Conservation (phyloP, 345 rosid genomes). For the Gossypioides kirkii region DNA sequence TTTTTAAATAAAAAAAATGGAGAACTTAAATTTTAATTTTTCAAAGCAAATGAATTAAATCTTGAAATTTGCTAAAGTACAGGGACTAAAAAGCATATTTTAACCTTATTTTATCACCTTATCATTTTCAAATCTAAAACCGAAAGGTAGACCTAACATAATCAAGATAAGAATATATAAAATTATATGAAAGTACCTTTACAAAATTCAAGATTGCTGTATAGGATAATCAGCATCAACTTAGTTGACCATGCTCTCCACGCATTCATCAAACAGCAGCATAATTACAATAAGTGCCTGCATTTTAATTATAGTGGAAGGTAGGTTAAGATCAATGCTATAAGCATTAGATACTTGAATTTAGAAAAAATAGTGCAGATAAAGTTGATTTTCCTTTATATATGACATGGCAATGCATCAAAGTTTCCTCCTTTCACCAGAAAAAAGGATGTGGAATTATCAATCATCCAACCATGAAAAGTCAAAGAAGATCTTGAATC, state of each 20-base stretch:
- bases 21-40: too few relatives aligned
- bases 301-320: too few relatives aligned
- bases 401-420: neutral
- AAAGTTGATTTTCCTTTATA: neutral
- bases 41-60: too few relatives aligned
- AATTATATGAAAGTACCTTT: too few relatives aligned
- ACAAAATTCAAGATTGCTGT: too few relatives aligned
- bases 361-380: neutral
- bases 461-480: too few relatives aligned
- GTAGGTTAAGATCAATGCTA: neutral
- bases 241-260: neutral
- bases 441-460: neutral
- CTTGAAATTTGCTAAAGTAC: too few relatives aligned
- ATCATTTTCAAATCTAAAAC: neutral
- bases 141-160: neutral
- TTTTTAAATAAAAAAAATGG: too few relatives aligned
- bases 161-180: too few relatives aligned
- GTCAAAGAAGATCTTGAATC: neutral
- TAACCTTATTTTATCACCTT: neutral
- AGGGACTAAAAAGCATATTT: too few relatives aligned
- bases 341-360: neutral
- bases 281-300: neutral
- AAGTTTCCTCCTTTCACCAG: too few relatives aligned
- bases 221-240: neutral
- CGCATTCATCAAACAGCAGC: neutral